A percentile compares a stretch with the other conserved stretches of the same genome.
phyloP scores from a whole-genome alignment of 1,284 basidiomycete genomes.

The Pulveroboletus sp. region DNA sequence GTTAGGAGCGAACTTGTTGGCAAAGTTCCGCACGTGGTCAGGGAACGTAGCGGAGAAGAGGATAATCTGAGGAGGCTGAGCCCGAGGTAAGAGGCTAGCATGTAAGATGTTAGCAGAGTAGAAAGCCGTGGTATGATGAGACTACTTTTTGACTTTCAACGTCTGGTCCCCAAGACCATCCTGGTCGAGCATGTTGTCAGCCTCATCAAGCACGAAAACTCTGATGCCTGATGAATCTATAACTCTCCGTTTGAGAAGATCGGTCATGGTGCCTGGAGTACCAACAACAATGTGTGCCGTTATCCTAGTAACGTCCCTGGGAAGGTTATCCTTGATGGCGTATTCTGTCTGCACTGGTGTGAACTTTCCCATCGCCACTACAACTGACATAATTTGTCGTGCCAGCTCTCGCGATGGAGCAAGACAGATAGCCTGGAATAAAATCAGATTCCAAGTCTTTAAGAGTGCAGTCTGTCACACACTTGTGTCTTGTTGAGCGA shows the following conservation, averaged over 20 bases:
- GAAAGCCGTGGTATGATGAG: background rate
- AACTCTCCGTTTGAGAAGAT: constrained; percentile 74
- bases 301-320: constrained; percentile 68
- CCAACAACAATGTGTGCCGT: constrained; percentile 93
- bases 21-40: constrained; percentile 88
- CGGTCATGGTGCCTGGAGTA: constrained; percentile 93
- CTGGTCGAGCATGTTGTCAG: constrained; percentile 98
- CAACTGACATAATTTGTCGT: constrained; percentile 95
- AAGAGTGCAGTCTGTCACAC: constrained; percentile 18
- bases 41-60: constrained; percentile 99
- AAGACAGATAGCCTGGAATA: constrained; percentile 79
- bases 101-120: constrained; percentile 8
- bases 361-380: constrained; percentile 94
- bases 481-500: constrained; percentile 84
- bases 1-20: constrained; percentile 87
- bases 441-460: constrained; percentile 6
- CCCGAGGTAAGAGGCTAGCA: constrained; percentile 64
- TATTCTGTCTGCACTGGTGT: constrained; percentile 91
- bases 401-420: constrained; percentile 97
- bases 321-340: constrained; percentile 87
- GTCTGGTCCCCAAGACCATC: constrained; percentile 98
- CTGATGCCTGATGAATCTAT: constrained; percentile 83
- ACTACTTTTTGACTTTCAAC: constrained; percentile 85
- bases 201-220: constrained; percentile 97
- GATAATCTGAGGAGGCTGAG: constrained; percentile 74